A percentile compares a stretch with the other conserved stretches of the same genome.
Evolutionary conservation across 2,329 filamentous ascomycete genomes (phyloP).

Genomic region (Fusarium armeniacum): DNA sequence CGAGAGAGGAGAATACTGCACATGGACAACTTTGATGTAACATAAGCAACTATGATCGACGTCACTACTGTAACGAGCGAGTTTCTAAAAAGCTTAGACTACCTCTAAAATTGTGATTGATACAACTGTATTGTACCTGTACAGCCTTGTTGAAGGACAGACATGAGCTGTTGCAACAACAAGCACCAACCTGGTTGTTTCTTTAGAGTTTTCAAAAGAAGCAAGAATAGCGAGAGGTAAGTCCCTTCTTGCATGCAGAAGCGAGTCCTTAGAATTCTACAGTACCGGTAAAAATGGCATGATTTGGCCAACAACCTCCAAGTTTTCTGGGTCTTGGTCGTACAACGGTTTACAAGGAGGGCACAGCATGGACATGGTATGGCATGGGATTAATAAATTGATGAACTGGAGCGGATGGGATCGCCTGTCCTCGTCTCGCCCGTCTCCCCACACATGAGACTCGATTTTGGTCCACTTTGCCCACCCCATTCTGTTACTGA

Average conservation of each 20-base stretch:
- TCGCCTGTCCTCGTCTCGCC: constrained; percentile 20
- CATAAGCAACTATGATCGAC: constrained; percentile 31
- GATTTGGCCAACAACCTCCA: constrained; percentile 21
- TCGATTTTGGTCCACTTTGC: constrained; percentile 19
- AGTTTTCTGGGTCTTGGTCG: constrained; percentile 13
- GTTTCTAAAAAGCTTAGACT: constrained; percentile 16
- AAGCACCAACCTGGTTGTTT: background rate
- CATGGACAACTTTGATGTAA: constrained; percentile 20
- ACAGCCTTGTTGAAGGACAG: background rate
- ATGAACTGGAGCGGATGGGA: constrained; percentile 5
- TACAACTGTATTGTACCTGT: constrained; percentile 1
- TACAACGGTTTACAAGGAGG: background rate
- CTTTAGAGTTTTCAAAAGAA: constrained; percentile 2
- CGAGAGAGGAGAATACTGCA: constrained; percentile 11
- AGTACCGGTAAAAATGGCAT: constrained; percentile 21
- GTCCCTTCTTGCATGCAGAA: constrained; percentile 33
- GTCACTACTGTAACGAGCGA: constrained; percentile 12
- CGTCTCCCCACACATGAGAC: constrained; percentile 29
- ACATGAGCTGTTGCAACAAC: background rate
- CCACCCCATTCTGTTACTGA: constrained; percentile 4
- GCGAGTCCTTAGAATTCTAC: constrained; percentile 9
- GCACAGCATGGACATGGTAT: background rate
- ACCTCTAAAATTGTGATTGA: background rate
- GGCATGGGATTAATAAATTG: constrained; percentile 8
- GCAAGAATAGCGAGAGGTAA: constrained; percentile 5